A percentile compares a stretch with the other conserved stretches of the same genome.
These are phyloP conservation scores for Fusarium algeriense DNA, from an alignment of 2,329 filamentous ascomycete genomes.

Conservation along the genomic window DNA sequence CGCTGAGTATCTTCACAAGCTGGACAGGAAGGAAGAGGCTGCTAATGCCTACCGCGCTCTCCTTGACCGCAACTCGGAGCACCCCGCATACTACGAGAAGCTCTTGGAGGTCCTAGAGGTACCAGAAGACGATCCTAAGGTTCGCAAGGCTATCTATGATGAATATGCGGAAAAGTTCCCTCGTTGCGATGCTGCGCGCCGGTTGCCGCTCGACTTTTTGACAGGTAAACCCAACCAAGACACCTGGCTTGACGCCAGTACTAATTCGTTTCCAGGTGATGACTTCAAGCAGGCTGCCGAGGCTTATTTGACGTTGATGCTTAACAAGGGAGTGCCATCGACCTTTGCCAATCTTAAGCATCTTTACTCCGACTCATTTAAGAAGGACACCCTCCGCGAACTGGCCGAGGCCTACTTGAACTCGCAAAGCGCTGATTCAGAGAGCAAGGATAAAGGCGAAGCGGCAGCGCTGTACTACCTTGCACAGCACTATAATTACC, in stretches of 20 bases:
- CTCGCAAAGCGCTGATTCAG: slow-evolving; percentile 64
- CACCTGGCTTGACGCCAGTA: not conserved
- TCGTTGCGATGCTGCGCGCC: slow-evolving; percentile 84
- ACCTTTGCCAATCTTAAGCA: slow-evolving; percentile 98
- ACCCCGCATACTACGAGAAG: slow-evolving; percentile 85
- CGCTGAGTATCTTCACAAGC: slow-evolving; percentile 83
- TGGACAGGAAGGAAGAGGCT: slow-evolving; percentile 84
- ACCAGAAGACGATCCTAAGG: slow-evolving; percentile 66
- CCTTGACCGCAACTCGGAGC: slow-evolving; percentile 88
- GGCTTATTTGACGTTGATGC: slow-evolving; percentile 83
- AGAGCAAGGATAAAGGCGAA: slow-evolving; percentile 70
- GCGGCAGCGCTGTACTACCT: slow-evolving; percentile 91
- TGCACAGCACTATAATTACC: slow-evolving; percentile 96
- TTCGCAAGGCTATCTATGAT: slow-evolving; percentile 77
- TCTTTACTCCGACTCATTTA: slow-evolving; percentile 82
- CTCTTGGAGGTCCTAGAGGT: slow-evolving; percentile 78
- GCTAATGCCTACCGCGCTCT: slow-evolving; percentile 83
- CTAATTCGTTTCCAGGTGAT: slow-evolving; percentile 67
- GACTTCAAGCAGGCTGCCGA: slow-evolving; percentile 84
- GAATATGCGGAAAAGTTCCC: slow-evolving; percentile 85
- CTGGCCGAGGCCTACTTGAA: slow-evolving; percentile 84
- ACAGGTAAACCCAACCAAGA: slow-evolving; percentile 64
- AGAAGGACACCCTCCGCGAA: slow-evolving; percentile 80
- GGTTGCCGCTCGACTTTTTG: slow-evolving; percentile 91
- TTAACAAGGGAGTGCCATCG: slow-evolving; percentile 93